phyloP scores from a whole-genome alignment of 495 filamentous ascomycete genomes.

The Xylaria curta region DNA sequence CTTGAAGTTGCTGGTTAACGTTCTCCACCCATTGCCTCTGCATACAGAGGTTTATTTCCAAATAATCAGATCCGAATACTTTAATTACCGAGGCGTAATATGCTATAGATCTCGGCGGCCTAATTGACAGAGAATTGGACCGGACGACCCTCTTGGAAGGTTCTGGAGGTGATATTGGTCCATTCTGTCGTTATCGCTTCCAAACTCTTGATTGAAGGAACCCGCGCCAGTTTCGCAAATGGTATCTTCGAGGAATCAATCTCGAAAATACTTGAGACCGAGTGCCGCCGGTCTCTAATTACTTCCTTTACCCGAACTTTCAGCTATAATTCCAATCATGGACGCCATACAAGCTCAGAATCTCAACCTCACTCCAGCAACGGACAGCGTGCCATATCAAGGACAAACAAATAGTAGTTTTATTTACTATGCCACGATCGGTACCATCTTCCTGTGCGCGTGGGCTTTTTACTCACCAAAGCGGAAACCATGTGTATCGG shows the following conservation, averaged over 20 bases:
- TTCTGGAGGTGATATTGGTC: neutral
- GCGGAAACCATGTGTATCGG: constrained; percentile 32
- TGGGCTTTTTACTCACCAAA: constrained; percentile 37
- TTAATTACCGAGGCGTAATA: neutral
- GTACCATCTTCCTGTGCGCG: constrained; percentile 33
- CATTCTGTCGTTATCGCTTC: neutral
- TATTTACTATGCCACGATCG: constrained; percentile 41
- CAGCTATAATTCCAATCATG: constrained; percentile 14
- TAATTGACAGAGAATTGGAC: neutral
- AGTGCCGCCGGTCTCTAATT: neutral
- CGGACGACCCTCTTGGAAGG: neutral
- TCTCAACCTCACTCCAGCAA: constrained; percentile 32
- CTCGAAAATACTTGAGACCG: neutral
- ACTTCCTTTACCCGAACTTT: neutral
- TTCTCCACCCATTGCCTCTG: constrained; percentile 4
- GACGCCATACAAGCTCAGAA: constrained; percentile 31
- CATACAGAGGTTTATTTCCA: neutral
- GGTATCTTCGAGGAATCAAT: neutral
- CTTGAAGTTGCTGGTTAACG: constrained; percentile 13
- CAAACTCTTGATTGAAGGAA: neutral
- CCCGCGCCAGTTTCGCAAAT: neutral
- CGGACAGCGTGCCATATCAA: constrained; percentile 30
- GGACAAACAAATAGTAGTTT: constrained; percentile 32
- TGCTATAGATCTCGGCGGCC: neutral
- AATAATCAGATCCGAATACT: neutral